Evolutionary conservation across 192 early-diverging fungal genomes (phyloP), one percentile per base, ranked within the genome.

Genomic region (Backusella mclennaniae): DNA sequence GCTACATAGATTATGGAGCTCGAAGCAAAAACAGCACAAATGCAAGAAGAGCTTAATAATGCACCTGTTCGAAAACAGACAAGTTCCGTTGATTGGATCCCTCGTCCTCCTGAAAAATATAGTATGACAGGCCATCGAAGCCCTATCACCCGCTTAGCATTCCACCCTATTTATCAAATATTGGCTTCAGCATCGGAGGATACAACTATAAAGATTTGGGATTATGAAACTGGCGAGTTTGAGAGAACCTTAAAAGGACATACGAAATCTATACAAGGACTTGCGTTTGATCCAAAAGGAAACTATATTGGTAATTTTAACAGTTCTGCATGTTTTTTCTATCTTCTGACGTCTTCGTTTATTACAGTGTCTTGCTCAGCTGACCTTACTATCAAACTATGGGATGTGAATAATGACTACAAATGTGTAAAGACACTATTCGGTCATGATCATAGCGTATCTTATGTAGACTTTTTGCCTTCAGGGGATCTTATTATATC

Each of bases 401-500:
- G 97, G 97, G 95, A 97, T 77, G 76, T 92, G 14, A 83, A 90
- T 29, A 87, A 92, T 73, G 86, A 93, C 67, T 93, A 95, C 75
- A 94, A 92, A 82, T 96, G 95, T 80, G 84, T 93, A 52, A 89
- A 88, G 21, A 98, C 97, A 3, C 80, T 98, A 59, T 87, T 90
- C 76, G 97, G 96, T 44, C 97, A 98, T 77, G 96, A 97, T 83
- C 95, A 98, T 80, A 93, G 89, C 75, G 93, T 98, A 17, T 97
- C 95, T 2, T 90, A 90, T 23, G 92, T 97, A 15, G 68, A 77
- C 3, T 92, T 93, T 73, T 80, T 94, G 63, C 89, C 95, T 15
- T 90, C 90, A 31, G 87, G 92, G 4, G 94, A 96, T 79, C 88
- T 88, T 67, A 81, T 98, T 14, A 91, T 93, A 6, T 96, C 95